A percentile compares a stretch with the other conserved stretches of the same genome.
phyloP scores from a whole-genome alignment of 192 early-diverging fungal species.

The Rhizophagus prolifer region DNA sequence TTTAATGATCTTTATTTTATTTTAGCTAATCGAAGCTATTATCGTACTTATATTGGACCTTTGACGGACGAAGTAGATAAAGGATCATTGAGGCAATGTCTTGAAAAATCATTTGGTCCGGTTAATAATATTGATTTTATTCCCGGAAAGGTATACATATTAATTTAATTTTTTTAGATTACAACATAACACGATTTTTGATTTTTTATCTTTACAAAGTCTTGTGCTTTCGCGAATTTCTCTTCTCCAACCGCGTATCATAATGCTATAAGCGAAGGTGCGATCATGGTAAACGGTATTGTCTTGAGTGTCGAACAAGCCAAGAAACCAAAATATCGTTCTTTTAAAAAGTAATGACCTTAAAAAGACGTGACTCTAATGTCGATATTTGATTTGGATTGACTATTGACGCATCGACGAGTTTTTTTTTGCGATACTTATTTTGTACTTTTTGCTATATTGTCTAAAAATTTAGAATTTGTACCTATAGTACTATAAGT shows the following conservation, averaged over 20 bases:
- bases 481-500: too few species aligned
- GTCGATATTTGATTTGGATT: too few species aligned
- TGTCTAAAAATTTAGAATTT: too few species aligned
- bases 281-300: background rate
- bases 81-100: background rate
- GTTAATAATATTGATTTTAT: constrained; percentile 4
- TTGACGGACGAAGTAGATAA: background rate
- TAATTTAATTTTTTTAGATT: background rate
- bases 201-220: background rate
- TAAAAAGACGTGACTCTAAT: too few species aligned
- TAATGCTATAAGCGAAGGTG: constrained; percentile 6
- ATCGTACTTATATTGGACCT: constrained; percentile 9
- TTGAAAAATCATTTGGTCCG: constrained; percentile 2
- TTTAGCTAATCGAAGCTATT: background rate
- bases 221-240: constrained; percentile 12
- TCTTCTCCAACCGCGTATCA: constrained; percentile 2
- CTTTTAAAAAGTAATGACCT: background rate
- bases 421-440: too few species aligned
- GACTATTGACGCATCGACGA: too few species aligned
- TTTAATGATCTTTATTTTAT: background rate
- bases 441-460: too few species aligned
- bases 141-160: constrained; percentile 3
- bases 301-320: constrained; percentile 14
- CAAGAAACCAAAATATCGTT: background rate
- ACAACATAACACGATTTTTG: background rate